Conservation (phyloP, 768 basidiomycete genomes). For the Leucogyrophana mollusca region DNA sequence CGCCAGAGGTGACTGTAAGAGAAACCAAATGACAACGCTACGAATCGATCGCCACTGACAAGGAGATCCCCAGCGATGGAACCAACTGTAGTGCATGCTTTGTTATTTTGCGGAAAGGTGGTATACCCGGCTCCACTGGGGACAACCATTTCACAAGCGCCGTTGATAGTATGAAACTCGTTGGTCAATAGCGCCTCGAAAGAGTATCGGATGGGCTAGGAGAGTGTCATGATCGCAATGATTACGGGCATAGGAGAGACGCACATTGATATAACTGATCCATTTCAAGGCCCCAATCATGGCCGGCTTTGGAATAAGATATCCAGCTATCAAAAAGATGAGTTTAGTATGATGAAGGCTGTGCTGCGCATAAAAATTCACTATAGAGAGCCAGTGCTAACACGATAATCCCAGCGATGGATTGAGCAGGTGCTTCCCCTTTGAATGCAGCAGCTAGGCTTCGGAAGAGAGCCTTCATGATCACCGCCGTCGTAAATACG, state of each 20-base stretch:
- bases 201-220: constrained; percentile 63
- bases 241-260: constrained; percentile 14
- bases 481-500: constrained; percentile 52
- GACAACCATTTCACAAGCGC: constrained; percentile 55
- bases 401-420: constrained; percentile 51
- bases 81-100: constrained; percentile 76
- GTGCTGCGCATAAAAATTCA: no score
- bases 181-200: constrained; percentile 79
- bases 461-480: constrained; percentile 80
- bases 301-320: constrained; percentile 54
- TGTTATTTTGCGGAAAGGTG: constrained; percentile 54
- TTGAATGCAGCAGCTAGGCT: constrained; percentile 59
- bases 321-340: no score
- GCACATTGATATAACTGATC: constrained; percentile 63
- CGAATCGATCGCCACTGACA: constrained; percentile 63
- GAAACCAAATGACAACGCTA: constrained; percentile 43
- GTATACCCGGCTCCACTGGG: constrained; percentile 66
- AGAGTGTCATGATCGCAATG: neutral
- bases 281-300: constrained; percentile 72
- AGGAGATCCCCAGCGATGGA: constrained; percentile 54
- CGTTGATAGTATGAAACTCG: constrained; percentile 74
- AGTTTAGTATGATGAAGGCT: no score
- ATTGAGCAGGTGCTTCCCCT: constrained; percentile 60
- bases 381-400: constrained; percentile 55
- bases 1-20: constrained; percentile 48